Base-by-base conservation (phyloP, 2,329 filamentous ascomycete species). In the Dryadomyces quercivorus region DNA sequence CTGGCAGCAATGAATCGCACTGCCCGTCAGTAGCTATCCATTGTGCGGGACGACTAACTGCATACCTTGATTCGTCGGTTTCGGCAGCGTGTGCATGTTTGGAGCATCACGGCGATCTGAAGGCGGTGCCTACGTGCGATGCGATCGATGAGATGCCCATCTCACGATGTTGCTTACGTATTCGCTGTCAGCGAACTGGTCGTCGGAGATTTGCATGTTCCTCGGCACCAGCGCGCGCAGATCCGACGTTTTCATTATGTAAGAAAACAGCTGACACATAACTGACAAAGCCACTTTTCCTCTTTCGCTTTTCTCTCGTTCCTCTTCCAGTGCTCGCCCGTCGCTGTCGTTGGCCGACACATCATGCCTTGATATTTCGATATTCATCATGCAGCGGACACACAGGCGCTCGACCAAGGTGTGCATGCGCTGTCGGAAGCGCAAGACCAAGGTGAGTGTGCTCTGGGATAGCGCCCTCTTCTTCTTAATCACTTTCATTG, bases 61-160 rank as follows among this genome's bases (percentile, higher is more conserved):
- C 46, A 4, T 40, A 50, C 52, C 22, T 54, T 54, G 21, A 54
- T 54, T 31, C 52, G 15, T 31, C 52, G 38, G 21, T 42, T 42
- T 8, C 52, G 52, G 38, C 52, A 54, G 8, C 52, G 45, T 9
- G 52, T 54, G 38, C 52, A 54, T 20, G 52, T 54, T n/a, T 54
- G 52, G 1, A 54, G 46, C 52, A 54, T 54, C 40, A 43, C 47
- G 22, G n/a, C 7, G n/a, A 45, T 21, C 26, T 31, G 26, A 8
- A 31, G 4, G 26, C 26, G 26, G 26, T 31, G 26, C 26, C 8
- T 31, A 8, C 26, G 26, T 31, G 26, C 8, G 26, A 31, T 31
- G 26, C 26, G 26, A 31, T 31, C 26, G 26, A 31, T 31, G 26
- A 5, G 26, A 31, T 31, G 26, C 26, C 4, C 26, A 4, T 31